A percentile compares a stretch with the other conserved stretches of the same genome.
phyloP scores from a whole-genome alignment of 1,139 yeast species.

The Blastobotrys capitulatus region DNA sequence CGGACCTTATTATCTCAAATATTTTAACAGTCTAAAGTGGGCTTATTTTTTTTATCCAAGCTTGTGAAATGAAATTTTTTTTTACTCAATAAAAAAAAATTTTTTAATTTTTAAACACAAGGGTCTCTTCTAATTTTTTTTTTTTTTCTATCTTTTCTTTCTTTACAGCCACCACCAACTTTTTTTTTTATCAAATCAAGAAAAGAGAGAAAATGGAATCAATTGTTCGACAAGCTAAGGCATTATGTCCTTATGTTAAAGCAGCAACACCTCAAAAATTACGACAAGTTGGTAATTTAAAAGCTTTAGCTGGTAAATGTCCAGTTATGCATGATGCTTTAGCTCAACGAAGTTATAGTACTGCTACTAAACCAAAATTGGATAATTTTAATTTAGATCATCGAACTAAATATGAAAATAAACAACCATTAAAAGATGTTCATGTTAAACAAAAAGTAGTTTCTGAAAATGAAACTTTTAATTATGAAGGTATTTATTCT shows the following conservation, averaged over 20 bases:
- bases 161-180: not conserved
- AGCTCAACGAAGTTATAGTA: conserved; percentile 42
- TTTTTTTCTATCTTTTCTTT: not conserved
- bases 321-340: conserved; percentile 88
- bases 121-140: not conserved
- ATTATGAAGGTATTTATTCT: conserved; percentile 59
- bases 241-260: conserved; percentile 81
- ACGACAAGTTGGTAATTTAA: conserved; percentile 37
- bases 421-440: conserved; percentile 12
- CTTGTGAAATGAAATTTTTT: too few species aligned
- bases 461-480: conserved; percentile 39
- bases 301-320: conserved; percentile 64
- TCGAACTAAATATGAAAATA: conserved; percentile 23
- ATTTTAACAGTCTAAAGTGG: too few species aligned
- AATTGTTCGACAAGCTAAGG: conserved; percentile 68
- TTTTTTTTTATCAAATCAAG: not conserved
- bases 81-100: too few species aligned
- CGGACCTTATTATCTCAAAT: too few species aligned
- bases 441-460: not conserved
- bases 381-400: conserved; percentile 41
- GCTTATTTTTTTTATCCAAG: too few species aligned
- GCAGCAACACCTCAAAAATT: conserved; percentile 55
- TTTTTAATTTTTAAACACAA: not conserved
- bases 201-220: conserved; percentile 58
- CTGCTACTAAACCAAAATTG: conserved; percentile 47